phyloP scores from a whole-genome alignment of 2,329 filamentous ascomycete genomes.

The Neocucurbitaria cava region DNA sequence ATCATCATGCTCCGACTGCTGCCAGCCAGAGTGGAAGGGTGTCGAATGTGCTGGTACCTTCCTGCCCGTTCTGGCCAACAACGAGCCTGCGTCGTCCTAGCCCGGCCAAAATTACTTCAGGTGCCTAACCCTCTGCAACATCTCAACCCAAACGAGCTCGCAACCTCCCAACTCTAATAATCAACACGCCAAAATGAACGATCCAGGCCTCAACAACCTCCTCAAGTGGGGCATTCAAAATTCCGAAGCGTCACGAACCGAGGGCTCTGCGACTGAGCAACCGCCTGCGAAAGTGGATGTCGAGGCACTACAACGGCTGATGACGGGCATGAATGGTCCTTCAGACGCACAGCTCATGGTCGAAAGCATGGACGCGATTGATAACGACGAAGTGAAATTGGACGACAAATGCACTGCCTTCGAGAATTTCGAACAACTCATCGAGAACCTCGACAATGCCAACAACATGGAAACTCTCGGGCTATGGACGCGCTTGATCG shows the following conservation, averaged over 20 bases:
- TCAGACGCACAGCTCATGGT: constrained; percentile 94
- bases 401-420: constrained; percentile 29
- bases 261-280: constrained; percentile 53
- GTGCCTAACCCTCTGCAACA: too few relatives aligned
- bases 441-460: constrained; percentile 77
- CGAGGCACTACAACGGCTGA: constrained; percentile 15
- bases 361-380: constrained; percentile 78
- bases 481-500: constrained; percentile 82
- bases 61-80: constrained; percentile 22
- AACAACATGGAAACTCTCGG: constrained; percentile 85
- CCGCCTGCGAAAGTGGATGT: constrained; percentile 17
- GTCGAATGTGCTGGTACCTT: constrained; percentile 32
- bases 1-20: constrained; percentile 20
- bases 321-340: too few relatives aligned
- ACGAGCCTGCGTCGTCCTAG: constrained; percentile 28
- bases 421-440: constrained; percentile 38
- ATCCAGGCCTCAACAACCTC: constrained; percentile 74
- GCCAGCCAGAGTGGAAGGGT: constrained; percentile 27
- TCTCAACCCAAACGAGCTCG: background rate
- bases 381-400: constrained; percentile 53
- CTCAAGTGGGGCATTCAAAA: constrained; percentile 80
- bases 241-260: constrained; percentile 54
- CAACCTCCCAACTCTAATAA: too few relatives aligned
- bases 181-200: constrained; percentile 51
- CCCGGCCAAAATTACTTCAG: constrained; percentile 29